These are phyloP conservation scores for Macrocystidia cucumis DNA, from an alignment of 1,284 basidiomycete genomes.

Conservation along the genomic window DNA sequence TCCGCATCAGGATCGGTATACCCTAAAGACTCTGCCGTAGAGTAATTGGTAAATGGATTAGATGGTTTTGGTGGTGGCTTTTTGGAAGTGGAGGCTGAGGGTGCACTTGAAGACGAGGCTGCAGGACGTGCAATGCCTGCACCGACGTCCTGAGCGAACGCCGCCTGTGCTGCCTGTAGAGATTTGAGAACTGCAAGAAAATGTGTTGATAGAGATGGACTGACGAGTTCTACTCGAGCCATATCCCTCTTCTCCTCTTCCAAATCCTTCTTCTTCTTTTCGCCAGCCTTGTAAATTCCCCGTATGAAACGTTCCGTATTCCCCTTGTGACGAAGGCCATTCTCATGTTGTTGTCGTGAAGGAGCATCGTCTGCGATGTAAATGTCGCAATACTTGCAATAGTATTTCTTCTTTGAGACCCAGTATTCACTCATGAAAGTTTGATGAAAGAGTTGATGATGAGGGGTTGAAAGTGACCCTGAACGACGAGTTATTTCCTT, in stretches of 20 bases:
- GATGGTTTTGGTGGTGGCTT: constrained; percentile 47
- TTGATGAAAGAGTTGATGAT: constrained; percentile 3
- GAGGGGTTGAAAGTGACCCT: background rate
- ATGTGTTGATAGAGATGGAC: constrained; percentile 15
- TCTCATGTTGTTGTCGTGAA: constrained; percentile 89
- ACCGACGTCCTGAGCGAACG: constrained; percentile 66
- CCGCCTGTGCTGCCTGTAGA: constrained; percentile 61
- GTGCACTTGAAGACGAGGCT: constrained; percentile 23
- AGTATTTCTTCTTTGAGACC: constrained; percentile 81
- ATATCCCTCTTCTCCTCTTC: constrained; percentile 87
- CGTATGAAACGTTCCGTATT: constrained; percentile 90
- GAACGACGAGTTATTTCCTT: too few species aligned
- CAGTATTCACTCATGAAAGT: constrained; percentile 74
- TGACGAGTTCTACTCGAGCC: constrained; percentile 75
- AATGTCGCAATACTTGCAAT: constrained; percentile 85
- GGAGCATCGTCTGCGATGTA: constrained; percentile 93
- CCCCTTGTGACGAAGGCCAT: constrained; percentile 89
- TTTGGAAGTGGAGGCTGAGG: constrained; percentile 28
- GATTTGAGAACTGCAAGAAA: constrained; percentile 4
- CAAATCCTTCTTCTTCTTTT: constrained; percentile 79
- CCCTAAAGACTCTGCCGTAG: constrained; percentile 79
- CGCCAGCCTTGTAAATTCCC: constrained; percentile 89
- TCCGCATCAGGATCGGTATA: constrained; percentile 69
- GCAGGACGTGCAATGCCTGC: constrained; percentile 51
- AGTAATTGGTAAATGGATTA: constrained; percentile 79